These are phyloP conservation scores for Neurospora intermedia DNA, from an alignment of 495 filamentous ascomycete species.

Conservation along the genomic window DNA sequence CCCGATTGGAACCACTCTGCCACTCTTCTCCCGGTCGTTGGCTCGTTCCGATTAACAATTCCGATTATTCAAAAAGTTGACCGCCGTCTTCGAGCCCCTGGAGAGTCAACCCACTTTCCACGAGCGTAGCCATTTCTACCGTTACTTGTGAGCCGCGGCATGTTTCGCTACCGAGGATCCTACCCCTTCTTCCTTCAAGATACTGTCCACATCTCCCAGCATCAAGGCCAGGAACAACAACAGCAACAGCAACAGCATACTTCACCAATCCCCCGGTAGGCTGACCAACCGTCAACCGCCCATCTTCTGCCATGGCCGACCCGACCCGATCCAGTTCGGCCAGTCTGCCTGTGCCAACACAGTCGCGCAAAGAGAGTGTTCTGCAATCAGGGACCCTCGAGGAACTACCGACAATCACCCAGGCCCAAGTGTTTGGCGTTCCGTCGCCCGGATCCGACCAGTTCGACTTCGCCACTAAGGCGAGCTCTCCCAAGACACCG, in stretches of 20 bases:
- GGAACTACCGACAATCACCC: conserved; percentile 22
- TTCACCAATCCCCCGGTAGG: neutral
- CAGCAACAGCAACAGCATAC: neutral
- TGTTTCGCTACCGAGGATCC: conserved; percentile 8
- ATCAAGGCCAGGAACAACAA: neutral
- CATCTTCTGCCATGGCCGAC: conserved; percentile 16
- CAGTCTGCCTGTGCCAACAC: neutral
- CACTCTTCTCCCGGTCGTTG: neutral
- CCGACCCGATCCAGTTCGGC: conserved; percentile 6
- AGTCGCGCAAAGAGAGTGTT: conserved; percentile 10
- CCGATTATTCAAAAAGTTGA: neutral
- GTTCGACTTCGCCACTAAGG: conserved; percentile 21
- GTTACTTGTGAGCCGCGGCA: conserved; percentile 2
- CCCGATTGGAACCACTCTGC: neutral
- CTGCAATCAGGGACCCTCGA: conserved; percentile 16
- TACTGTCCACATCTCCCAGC: neutral
- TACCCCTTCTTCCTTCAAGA: neutral
- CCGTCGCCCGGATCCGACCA: conserved; percentile 18
- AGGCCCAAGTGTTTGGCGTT: conserved; percentile 11
- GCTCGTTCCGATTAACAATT: neutral
- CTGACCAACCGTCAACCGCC: neutral
- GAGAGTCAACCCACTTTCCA: neutral
- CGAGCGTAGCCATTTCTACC: neutral
- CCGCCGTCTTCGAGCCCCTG: neutral
- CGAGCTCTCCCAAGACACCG: conserved; percentile 9